Conservation (phyloP, 768 basidiomycete species). For the Strobilomyces echinocephalus region DNA sequence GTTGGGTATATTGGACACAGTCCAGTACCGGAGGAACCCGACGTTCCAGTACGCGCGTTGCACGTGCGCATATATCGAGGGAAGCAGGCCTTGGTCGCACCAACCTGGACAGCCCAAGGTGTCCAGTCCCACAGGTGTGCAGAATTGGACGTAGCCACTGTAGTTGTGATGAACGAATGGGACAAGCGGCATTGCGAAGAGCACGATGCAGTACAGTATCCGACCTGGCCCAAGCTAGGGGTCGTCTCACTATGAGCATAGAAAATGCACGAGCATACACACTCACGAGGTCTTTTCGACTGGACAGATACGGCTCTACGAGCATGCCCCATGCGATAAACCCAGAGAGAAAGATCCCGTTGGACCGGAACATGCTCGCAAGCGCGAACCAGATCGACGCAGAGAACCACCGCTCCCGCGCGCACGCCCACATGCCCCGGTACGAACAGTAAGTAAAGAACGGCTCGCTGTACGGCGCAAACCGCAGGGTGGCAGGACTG, state of each 20-base stretch:
- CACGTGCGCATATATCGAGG: slow-evolving; percentile 76
- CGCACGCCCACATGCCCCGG: slow-evolving; percentile 34
- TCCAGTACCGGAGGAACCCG: slow-evolving; percentile 88
- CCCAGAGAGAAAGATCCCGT: slow-evolving; percentile 70
- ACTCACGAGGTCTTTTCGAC: slow-evolving; percentile 29
- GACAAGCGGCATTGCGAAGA: slow-evolving; percentile 44
- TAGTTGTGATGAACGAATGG: slow-evolving; percentile 76
- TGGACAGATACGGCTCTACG: slow-evolving; percentile 46
- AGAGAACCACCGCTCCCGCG: slow-evolving; percentile 40
- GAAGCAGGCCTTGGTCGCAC: slow-evolving; percentile 53
- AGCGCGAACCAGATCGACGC: slow-evolving; percentile 61
- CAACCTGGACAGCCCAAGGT: slow-evolving; percentile 39
- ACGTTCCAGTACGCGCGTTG: slow-evolving; percentile 84
- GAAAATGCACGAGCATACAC: neutral
- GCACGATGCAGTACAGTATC: slow-evolving; percentile 34
- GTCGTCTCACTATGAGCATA: neutral
- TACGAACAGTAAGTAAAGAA: slow-evolving; percentile 84
- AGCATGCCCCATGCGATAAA: slow-evolving; percentile 75
- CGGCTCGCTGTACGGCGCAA: slow-evolving; percentile 78
- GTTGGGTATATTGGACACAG: slow-evolving; percentile 76
- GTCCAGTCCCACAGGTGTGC: slow-evolving; percentile 29
- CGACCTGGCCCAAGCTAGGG: slow-evolving; percentile 33
- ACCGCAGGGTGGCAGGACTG: slow-evolving; percentile 68
- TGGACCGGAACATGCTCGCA: slow-evolving; percentile 69
- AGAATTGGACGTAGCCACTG: slow-evolving; percentile 64